A percentile compares a stretch with the other conserved stretches of the same genome.
These are phyloP conservation scores for Pholiota conissans DNA, from an alignment of 768 basidiomycete species.

Conservation along the genomic window DNA sequence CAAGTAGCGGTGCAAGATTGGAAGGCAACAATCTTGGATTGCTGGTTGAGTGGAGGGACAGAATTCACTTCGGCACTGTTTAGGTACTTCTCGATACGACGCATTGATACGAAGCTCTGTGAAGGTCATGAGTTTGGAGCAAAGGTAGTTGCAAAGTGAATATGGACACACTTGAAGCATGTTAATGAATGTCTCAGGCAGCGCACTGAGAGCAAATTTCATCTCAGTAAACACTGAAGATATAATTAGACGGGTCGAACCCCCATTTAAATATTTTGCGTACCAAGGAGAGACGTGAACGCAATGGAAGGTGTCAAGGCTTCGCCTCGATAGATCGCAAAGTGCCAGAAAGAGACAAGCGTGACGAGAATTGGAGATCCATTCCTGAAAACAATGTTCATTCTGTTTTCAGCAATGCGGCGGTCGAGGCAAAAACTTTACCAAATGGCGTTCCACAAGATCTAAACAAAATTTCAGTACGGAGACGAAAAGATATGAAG, in stretches of 20 bases:
- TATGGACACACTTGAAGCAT: constrained; percentile 63
- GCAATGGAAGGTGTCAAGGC: constrained; percentile 80
- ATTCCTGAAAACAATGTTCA: constrained; percentile 38
- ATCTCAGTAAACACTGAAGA: constrained; percentile 88
- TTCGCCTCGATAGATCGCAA: constrained; percentile 67
- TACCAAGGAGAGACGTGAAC: constrained; percentile 47
- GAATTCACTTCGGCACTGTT: constrained; percentile 67
- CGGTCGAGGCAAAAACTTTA: constrained; percentile 7
- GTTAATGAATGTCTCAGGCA: constrained; percentile 91
- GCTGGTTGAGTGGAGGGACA: constrained; percentile 56
- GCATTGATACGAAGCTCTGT: constrained; percentile 78
- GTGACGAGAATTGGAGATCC: constrained; percentile 67
- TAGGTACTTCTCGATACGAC: constrained; percentile 91
- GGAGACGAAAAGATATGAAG: constrained; percentile 3
- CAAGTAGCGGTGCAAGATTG: constrained; percentile 89
- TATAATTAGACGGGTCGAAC: not conserved
- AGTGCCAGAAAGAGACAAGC: constrained; percentile 68
- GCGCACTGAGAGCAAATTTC: constrained; percentile 82
- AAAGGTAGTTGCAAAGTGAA: too few species aligned
- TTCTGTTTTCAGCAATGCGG: not conserved
- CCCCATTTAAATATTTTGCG: not conserved
- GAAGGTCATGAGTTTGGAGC: not conserved
- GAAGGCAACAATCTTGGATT: constrained; percentile 65
- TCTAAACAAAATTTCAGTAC: constrained; percentile 23
- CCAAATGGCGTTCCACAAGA: constrained; percentile 50